phyloP scores from a whole-genome alignment of 345 rosid species.

The Eucalyptus leucophloia region DNA sequence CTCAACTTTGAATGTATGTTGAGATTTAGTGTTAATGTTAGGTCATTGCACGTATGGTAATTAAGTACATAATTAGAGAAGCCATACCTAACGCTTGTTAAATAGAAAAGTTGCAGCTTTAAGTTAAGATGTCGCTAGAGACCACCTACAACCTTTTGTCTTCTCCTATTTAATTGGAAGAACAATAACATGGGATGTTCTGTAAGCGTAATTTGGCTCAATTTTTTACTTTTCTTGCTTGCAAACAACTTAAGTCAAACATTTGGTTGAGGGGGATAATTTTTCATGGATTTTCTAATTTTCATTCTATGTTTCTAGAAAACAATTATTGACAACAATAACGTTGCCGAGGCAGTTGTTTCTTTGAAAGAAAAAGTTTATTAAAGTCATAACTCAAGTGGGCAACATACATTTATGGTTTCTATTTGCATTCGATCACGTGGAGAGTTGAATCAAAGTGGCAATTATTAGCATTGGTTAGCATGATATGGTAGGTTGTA shows the following conservation, averaged over 20 bases:
- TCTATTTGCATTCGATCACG: neutral
- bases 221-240: neutral
- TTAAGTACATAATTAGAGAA: neutral
- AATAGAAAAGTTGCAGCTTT: neutral
- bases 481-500: neutral
- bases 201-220: neutral
- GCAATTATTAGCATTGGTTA: neutral
- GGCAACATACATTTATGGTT: neutral
- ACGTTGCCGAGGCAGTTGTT: fast-evolving
- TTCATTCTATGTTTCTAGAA: neutral
- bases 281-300: neutral
- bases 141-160: neutral
- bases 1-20: neutral
- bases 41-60: neutral
- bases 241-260: neutral
- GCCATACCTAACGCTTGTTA: neutral
- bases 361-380: neutral
- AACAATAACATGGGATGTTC: neutral
- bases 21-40: neutral
- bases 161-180: neutral
- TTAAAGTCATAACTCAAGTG: neutral
- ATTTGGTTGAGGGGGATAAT: neutral
- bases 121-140: neutral
- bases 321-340: neutral
- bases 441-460: neutral